phyloP scores from a whole-genome alignment of 768 basidiomycete genomes.

The Panaeolus cyanescens region DNA sequence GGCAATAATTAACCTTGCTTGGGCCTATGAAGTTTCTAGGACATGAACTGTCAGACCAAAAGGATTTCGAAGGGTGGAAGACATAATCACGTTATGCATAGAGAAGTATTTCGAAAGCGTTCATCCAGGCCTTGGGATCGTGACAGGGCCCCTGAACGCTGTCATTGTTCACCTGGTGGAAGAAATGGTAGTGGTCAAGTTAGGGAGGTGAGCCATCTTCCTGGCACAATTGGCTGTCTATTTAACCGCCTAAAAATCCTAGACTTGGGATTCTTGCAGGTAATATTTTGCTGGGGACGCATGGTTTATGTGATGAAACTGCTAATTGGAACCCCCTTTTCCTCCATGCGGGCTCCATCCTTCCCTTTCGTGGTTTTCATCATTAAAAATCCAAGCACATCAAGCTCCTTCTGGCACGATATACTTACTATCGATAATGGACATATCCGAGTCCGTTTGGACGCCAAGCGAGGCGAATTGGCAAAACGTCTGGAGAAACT shows the following conservation, averaged over 20 bases:
- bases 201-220: not conserved
- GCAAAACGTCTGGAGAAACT: not conserved
- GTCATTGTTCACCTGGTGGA: not conserved
- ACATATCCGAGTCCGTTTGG: constrained; percentile 11
- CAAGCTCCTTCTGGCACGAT: constrained; percentile 7
- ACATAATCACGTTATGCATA: not conserved
- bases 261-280: constrained; percentile 7
- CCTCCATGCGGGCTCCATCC: constrained; percentile 16
- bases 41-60: not conserved
- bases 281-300: constrained; percentile 10
- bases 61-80: not conserved
- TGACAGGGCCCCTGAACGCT: not conserved
- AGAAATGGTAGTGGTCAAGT: not conserved
- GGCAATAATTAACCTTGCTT: not conserved
- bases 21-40: not conserved
- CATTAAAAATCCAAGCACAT: constrained; percentile 11
- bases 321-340: constrained; percentile 19
- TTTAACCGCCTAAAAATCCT: constrained; percentile 11
- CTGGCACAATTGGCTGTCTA: not conserved
- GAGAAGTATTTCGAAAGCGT: not conserved
- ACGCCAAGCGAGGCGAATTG: constrained; percentile 13
- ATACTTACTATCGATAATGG: constrained; percentile 24
- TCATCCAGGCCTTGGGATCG: not conserved
- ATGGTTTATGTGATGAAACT: constrained; percentile 23
- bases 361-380: constrained; percentile 24